phyloP scores from a whole-genome alignment of 1,284 basidiomycete species.

The Tremellales sp. region DNA sequence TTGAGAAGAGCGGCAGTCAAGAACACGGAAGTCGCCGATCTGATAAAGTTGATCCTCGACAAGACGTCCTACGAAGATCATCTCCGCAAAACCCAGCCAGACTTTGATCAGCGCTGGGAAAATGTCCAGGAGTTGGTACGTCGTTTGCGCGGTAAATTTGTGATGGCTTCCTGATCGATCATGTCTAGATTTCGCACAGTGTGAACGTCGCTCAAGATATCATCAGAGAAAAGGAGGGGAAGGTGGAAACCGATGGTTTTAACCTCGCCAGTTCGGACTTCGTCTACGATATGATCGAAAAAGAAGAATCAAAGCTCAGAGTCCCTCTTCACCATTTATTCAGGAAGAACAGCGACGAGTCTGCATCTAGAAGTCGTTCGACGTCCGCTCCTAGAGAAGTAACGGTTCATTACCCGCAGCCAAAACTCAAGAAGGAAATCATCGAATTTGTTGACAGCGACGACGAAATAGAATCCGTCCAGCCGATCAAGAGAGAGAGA shows the following conservation, averaged over 20 bases:
- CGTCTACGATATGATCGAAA: slow-evolving; percentile 22
- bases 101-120: slow-evolving; percentile 75
- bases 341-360: slow-evolving; percentile 10
- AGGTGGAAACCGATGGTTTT: slow-evolving; percentile 20
- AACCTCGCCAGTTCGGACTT: slow-evolving; percentile 26
- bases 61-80: slow-evolving; percentile 65
- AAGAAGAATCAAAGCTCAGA: slow-evolving; percentile 13
- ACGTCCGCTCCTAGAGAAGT: neutral
- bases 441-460: neutral
- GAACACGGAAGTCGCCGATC: slow-evolving; percentile 59
- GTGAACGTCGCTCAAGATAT: slow-evolving; percentile 43
- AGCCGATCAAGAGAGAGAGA: neutral
- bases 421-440: slow-evolving; percentile 8
- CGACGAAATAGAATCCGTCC: slow-evolving; percentile 1
- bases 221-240: slow-evolving; percentile 20
- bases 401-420: neutral
- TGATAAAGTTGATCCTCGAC: slow-evolving; percentile 62
- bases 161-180: neutral
- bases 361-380: slow-evolving; percentile 6
- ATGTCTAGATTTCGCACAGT: slow-evolving; percentile 43
- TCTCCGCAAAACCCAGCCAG: slow-evolving; percentile 61
- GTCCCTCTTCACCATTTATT: slow-evolving; percentile 35
- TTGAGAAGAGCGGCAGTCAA: slow-evolving; percentile 58
- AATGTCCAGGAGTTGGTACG: slow-evolving; percentile 80
- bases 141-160: neutral